These are phyloP conservation scores for Ophiocordyceps sinensis DNA, from an alignment of 2,329 filamentous ascomycete species.

Conservation along the genomic window DNA sequence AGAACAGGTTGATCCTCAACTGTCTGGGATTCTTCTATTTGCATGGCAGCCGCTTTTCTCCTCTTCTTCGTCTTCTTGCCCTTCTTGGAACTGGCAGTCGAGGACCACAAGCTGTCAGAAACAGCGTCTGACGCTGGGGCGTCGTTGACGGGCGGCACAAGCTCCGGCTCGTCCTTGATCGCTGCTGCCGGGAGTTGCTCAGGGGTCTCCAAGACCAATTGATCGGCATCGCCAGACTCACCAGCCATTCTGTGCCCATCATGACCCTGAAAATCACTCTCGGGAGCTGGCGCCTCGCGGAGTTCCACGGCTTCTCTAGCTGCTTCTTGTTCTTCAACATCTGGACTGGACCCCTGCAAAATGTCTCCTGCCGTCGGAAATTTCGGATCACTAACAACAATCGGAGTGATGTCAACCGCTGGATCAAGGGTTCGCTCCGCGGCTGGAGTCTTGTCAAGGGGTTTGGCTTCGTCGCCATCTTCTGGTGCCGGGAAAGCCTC, in stretches of 20 bases:
- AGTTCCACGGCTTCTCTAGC: slow-evolving; percentile 1
- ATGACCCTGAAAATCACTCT: neutral
- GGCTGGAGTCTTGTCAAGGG: too few species aligned
- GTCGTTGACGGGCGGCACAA: neutral
- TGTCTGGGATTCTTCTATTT: neutral
- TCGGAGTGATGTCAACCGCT: neutral
- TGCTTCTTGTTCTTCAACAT: slow-evolving; percentile 9
- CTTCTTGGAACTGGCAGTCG: slow-evolving; percentile 2
- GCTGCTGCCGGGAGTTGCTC: too few species aligned
- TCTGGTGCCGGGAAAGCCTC: too few species aligned
- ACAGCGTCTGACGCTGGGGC: neutral
- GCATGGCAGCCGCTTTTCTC: neutral
- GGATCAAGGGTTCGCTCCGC: too few species aligned
- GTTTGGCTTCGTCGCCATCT: too few species aligned
- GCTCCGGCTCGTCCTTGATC: too few species aligned
- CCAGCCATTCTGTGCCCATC: too few species aligned
- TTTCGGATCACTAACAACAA: neutral
- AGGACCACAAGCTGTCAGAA: neutral
- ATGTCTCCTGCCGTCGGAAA: neutral
- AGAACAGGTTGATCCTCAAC: neutral
- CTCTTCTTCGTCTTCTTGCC: slow-evolving; percentile 5
- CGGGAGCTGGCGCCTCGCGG: neutral
- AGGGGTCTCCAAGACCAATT: too few species aligned
- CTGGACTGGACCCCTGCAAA: slow-evolving; percentile 3
- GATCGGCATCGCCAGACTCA: too few species aligned